Base-by-base conservation (phyloP, 352 stramenopile genomes). In the Pythium guiyangense region DNA sequence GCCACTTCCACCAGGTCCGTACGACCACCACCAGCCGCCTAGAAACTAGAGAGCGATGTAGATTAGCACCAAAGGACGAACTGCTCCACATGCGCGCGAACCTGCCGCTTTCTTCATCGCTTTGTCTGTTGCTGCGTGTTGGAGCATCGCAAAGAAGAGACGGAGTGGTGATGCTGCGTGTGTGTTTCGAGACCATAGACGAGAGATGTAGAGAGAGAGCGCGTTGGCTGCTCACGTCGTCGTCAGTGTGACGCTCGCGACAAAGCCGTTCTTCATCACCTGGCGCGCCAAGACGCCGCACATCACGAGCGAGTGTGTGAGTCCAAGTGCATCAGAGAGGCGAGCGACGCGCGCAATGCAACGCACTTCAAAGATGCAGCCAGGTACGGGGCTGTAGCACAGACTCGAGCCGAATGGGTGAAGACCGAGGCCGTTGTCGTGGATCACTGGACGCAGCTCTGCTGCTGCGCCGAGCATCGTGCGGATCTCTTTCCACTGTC, bases 371-470 rank as follows among this genome's bases (percentile, higher is more conserved):
- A 94, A 90, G 34, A 86, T 80, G 59, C 84, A 94, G 1, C 83
- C 84, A 59, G 76, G 68, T 4, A 74, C 70, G 35, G 76, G 82
- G 14, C 74, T 77, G 64, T 94, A 94, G 60, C 81, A 94, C 46
- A 89, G 63, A 29, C 67, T 91, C 20, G 84, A 88, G 14, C 80
- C 79, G 48, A 94, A 94, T 10, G 84, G 84, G 45, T 94, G 82
- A 17, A 90, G 60, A 0, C 79, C 77, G 17, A 91, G 62, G 18
- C 84, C 84, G 25, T 84, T 90, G 56, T 92, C 84, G 52, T 90
- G 80, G 26, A 94, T 68, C 18, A 92, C 74, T 5, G 84, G 84
- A 22, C 84, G 73, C 31, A 86, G 65, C 34, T 90, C 81, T 4
- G 65, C 69, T 34, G 56, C 51, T 10, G 52, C 54, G 26, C 66